Evolutionary conservation across 2,329 filamentous ascomycete genomes (phyloP).

Genomic region (Amylocarpus encephaloides): DNA sequence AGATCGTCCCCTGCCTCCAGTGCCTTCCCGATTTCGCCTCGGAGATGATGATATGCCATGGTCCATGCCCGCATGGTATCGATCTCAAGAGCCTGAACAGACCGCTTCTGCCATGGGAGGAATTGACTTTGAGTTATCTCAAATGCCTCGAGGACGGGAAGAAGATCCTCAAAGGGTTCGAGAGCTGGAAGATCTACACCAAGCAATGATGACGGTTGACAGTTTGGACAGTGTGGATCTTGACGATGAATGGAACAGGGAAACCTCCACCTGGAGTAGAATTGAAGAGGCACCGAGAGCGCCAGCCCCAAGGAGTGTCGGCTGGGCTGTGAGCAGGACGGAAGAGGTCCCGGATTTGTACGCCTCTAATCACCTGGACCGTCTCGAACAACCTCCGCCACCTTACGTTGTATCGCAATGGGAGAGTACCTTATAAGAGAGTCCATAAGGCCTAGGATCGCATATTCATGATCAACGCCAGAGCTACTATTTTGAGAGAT

Average conservation of each 20-base stretch:
- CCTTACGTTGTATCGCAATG: constrained; percentile 29
- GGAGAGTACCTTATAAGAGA: constrained; percentile 6
- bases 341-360: constrained; percentile 10
- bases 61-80: constrained; percentile 28
- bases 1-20: constrained; percentile 26
- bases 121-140: constrained; percentile 8
- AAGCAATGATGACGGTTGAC: constrained; percentile 32
- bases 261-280: constrained; percentile 25
- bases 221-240: constrained; percentile 13
- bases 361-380: background rate
- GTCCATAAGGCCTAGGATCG: background rate
- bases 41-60: constrained; percentile 30
- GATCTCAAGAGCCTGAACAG: constrained; percentile 7
- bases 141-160: constrained; percentile 12
- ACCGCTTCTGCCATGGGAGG: constrained; percentile 4
- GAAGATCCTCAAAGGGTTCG: constrained; percentile 28
- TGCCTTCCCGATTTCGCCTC: constrained; percentile 29
- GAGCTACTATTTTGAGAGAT: background rate
- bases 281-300: constrained; percentile 21
- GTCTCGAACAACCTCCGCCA: constrained; percentile 11
- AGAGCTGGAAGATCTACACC: constrained; percentile 27
- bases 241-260: constrained; percentile 21
- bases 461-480: background rate
- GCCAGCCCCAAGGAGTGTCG: constrained; percentile 22
- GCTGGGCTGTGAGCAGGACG: constrained; percentile 28